Base-by-base conservation (phyloP, 805 yeast species). In the Ogataea pilisensis region DNA sequence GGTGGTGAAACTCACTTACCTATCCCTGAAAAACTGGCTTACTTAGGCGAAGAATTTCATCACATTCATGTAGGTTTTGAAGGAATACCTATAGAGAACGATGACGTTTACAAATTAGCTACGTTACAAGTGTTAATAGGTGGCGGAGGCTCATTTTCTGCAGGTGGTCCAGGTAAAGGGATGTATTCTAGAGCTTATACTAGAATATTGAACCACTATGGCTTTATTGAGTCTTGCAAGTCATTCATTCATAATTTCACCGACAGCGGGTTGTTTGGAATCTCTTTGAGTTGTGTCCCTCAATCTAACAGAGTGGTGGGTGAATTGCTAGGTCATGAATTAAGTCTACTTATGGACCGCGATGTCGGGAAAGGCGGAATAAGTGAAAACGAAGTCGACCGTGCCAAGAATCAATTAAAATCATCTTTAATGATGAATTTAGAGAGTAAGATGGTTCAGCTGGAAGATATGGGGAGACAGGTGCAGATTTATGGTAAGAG, bases 111-210 rank as follows among this genome's bases (percentile, higher is more conserved):
- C 56, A 95, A 95, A 1, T 68, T 89, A 30, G 96, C 98, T 2
- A 80, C 89, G 1, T 70, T 93, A 43, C 98, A 93, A 60, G 87
- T 90, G 44, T 69, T 91, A 18, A 68, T 93, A 12, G 99, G 99
- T 32, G 97, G 98, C 28, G 99, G 98, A 42, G 95, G 96, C 5
- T 89, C 98, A 1, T 93, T 93, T 58, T 82, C 95, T 16, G 98
- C 99, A 8, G 99, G 99, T 50, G 99, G 99, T 0, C 99, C 99
- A 14, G 99, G 99, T 39, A 93, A 93, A 64, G 99, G 99, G 4
- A 90, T 93, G 98, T 93, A 89, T 61, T 87, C 96, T 4, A 75
- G 98, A 44, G 76, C 95, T 19, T 93, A 89, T 68, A 87, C 96
- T 0, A 79, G 89, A 52, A 95, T 93, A 2, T 71, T 93, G 58